Evolutionary conservation across 2,329 filamentous ascomycete genomes (phyloP).

Genomic region (Fusarium buharicum): DNA sequence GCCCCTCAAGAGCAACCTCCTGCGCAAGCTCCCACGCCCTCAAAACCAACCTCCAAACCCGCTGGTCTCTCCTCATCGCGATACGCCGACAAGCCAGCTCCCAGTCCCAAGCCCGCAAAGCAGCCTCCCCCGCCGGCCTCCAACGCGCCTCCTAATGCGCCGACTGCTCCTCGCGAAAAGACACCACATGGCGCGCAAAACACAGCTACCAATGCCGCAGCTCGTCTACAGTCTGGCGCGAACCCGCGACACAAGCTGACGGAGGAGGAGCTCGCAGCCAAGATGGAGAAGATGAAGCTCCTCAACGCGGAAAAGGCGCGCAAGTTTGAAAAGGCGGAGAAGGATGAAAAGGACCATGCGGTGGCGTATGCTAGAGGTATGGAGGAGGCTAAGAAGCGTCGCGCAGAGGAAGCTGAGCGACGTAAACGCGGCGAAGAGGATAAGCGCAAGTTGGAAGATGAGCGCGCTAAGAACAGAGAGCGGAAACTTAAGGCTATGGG

Average conservation of each 20-base stretch:
- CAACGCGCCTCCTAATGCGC: conserved; percentile 48
- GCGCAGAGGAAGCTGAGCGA: conserved; percentile 63
- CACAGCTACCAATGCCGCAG: conserved; percentile 51
- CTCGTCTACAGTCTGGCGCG: conserved; percentile 63
- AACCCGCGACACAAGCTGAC: conserved; percentile 71
- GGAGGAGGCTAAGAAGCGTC: conserved; percentile 64
- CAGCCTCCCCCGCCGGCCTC: conserved; percentile 34
- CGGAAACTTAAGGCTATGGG: conserved; percentile 69
- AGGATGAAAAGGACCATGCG: conserved; percentile 66
- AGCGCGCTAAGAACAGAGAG: conserved; percentile 69
- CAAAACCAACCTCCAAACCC: conserved; percentile 35
- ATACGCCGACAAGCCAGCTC: conserved; percentile 49
- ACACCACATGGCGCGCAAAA: conserved; percentile 39
- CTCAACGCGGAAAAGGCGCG: conserved; percentile 67
- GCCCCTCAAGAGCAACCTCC: conserved; percentile 23
- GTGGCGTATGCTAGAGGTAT: conserved; percentile 64
- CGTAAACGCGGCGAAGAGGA: conserved; percentile 64
- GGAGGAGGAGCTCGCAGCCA: conserved; percentile 66
- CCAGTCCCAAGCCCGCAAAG: conserved; percentile 27
- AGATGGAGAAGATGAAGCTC: conserved; percentile 71
- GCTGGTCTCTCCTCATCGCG: conserved; percentile 47
- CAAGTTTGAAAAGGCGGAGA: conserved; percentile 67
- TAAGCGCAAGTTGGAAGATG: conserved; percentile 64
- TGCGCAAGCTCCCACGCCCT: conserved; percentile 22
- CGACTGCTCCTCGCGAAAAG: conserved; percentile 47